Evolutionary conservation across 1,139 yeast species (phyloP).

Genomic region (Hemisphaericaspora xylofermentans): DNA sequence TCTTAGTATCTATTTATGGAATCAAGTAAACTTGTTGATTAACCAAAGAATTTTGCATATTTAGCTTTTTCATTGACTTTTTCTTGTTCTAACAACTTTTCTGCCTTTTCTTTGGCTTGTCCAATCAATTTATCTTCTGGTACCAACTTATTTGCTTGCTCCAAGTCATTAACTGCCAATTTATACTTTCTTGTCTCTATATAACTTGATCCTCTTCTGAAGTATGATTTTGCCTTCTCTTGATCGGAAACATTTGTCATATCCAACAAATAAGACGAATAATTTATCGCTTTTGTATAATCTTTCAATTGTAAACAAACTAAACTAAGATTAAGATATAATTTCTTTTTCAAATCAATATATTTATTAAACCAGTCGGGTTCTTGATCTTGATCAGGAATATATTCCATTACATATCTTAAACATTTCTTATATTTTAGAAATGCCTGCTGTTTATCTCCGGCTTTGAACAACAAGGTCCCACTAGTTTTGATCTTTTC

Average conservation of each 20-base stretch:
- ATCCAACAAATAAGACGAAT: slow-evolving; percentile 56
- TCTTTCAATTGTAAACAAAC: slow-evolving; percentile 49
- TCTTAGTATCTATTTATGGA: background rate
- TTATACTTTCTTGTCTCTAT: slow-evolving; percentile 43
- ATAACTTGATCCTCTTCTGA: slow-evolving; percentile 57
- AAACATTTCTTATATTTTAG: slow-evolving; percentile 64
- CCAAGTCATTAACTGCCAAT: slow-evolving; percentile 49
- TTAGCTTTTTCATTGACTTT: slow-evolving; percentile 53
- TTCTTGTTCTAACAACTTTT: slow-evolving; percentile 35
- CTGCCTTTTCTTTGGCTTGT: slow-evolving; percentile 41
- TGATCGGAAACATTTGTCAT: slow-evolving; percentile 30
- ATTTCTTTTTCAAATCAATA: slow-evolving; percentile 54
- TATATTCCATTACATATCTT: slow-evolving; percentile 65
- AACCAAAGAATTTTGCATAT: slow-evolving; percentile 55
- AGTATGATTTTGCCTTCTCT: slow-evolving; percentile 63
- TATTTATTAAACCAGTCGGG: slow-evolving; percentile 52
- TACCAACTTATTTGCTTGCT: slow-evolving; percentile 41
- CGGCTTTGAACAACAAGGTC: slow-evolving; percentile 53
- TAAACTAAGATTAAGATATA: slow-evolving; percentile 61
- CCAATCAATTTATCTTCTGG: slow-evolving; percentile 53
- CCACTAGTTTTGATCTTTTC: slow-evolving; percentile 65
- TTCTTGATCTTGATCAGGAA: slow-evolving; percentile 69
- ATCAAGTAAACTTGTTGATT: too few species aligned
- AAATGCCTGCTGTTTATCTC: slow-evolving; percentile 49
- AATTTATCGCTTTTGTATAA: slow-evolving; percentile 47